These are phyloP conservation scores for Aspergillus eucalypticola DNA, from an alignment of 2,329 filamentous ascomycete genomes.

Conservation along the genomic window DNA sequence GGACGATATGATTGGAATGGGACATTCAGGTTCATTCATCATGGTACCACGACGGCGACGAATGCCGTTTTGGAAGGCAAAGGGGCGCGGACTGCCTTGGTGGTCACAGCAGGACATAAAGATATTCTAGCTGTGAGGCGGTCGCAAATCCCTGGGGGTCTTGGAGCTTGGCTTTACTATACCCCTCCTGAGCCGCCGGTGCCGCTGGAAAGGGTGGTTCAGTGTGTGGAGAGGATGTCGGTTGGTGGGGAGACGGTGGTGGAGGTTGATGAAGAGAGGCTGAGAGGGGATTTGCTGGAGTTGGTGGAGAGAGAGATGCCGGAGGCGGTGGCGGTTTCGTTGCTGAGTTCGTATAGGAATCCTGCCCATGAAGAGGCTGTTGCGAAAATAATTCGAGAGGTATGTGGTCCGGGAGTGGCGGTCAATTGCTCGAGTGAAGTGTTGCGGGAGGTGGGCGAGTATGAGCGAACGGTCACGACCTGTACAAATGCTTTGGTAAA, in stretches of 20 bases:
- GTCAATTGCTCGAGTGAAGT: slow-evolving; percentile 51
- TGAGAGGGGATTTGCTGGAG: slow-evolving; percentile 38
- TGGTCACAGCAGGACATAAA: slow-evolving; percentile 53
- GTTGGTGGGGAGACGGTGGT: slow-evolving; percentile 45
- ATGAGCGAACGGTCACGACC: slow-evolving; percentile 52
- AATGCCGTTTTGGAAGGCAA: slow-evolving; percentile 55
- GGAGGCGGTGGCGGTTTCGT: slow-evolving; percentile 49
- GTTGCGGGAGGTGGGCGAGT: slow-evolving; percentile 51
- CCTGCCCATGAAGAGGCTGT: slow-evolving; percentile 45
- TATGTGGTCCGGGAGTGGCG: slow-evolving; percentile 46
- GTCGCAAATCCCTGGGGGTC: slow-evolving; percentile 54
- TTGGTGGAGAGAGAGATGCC: slow-evolving; percentile 44
- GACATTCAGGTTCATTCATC: slow-evolving; percentile 52
- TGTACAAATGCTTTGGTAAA: slow-evolving; percentile 52
- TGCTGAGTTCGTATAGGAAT: slow-evolving; percentile 52
- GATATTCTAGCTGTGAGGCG: slow-evolving; percentile 50
- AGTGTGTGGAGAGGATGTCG: slow-evolving; percentile 48
- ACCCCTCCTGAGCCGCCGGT: slow-evolving; percentile 51
- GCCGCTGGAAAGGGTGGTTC: slow-evolving; percentile 50
- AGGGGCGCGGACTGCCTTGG: slow-evolving; percentile 49
- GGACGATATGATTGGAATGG: slow-evolving; percentile 45
- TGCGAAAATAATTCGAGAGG: slow-evolving; percentile 42
- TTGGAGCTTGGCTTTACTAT: slow-evolving; percentile 54
- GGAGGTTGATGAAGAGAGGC: slow-evolving; percentile 41
- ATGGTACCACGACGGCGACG: slow-evolving; percentile 53